Evolutionary conservation across 495 filamentous ascomycete species (phyloP).

Genomic region (Annulohypoxylon stygium): DNA sequence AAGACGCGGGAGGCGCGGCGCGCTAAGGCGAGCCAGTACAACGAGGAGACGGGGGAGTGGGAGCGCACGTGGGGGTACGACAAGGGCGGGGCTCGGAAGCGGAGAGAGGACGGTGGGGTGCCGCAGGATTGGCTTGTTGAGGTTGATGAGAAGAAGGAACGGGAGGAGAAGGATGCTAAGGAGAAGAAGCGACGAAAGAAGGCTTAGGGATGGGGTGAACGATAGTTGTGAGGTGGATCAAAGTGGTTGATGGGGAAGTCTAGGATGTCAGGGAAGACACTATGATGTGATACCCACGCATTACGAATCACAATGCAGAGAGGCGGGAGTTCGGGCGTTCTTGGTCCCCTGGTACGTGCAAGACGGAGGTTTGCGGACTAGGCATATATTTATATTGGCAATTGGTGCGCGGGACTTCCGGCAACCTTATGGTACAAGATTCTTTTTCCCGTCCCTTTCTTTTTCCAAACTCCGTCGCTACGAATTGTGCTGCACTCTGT

Average conservation of each 20-base stretch:
- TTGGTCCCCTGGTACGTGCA: conserved; percentile 12
- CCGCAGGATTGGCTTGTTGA: conserved; percentile 90
- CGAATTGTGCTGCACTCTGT: conserved; percentile 5
- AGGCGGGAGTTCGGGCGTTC: conserved; percentile 39
- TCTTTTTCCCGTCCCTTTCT: conserved; percentile 27
- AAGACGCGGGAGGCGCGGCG: conserved; percentile 73
- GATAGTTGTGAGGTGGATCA: too few species aligned
- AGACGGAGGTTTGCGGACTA: conserved; percentile 7
- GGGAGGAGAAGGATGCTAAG: conserved; percentile 69
- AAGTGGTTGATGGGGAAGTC: neutral
- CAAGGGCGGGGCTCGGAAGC: conserved; percentile 88
- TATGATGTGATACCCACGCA: conserved; percentile 41
- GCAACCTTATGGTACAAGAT: conserved; percentile 43
- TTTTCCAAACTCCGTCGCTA: conserved; percentile 36
- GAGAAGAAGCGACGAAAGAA: conserved; percentile 74
- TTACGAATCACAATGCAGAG: conserved; percentile 26
- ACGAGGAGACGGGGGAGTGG: conserved; percentile 88
- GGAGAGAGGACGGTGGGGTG: conserved; percentile 55
- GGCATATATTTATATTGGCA: conserved; percentile 39
- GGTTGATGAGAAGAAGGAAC: conserved; percentile 82
- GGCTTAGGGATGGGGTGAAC: conserved; percentile 60
- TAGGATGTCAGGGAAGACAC: conserved; percentile 9
- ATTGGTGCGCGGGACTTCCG: conserved; percentile 29
- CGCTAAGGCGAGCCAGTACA: conserved; percentile 77
- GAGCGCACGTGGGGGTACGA: conserved; percentile 91